Evolutionary conservation across 2,329 filamentous ascomycete genomes (phyloP).

Genomic region (Aureobasidium sp.): DNA sequence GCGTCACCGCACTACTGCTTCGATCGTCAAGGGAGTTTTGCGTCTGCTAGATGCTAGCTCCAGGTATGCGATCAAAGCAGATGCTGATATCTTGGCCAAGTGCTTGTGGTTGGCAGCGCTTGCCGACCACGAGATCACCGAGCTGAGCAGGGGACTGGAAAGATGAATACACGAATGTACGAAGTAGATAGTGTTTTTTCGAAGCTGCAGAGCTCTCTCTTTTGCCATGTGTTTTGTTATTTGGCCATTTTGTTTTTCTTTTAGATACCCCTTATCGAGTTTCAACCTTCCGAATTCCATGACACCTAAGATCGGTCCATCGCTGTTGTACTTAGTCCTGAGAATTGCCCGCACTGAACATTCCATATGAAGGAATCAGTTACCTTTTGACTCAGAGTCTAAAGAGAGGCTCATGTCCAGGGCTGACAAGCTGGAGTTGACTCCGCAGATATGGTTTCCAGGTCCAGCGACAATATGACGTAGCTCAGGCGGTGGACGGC

Average conservation of each 20-base stretch:
- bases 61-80: conserved; percentile 64
- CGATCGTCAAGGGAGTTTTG: conserved; percentile 71
- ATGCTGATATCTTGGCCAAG: conserved; percentile 69
- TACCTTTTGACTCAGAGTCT: too few relatives aligned
- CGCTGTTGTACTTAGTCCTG: too few relatives aligned
- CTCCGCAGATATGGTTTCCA: too few relatives aligned
- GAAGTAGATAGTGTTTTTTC: background rate
- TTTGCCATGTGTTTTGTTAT: background rate
- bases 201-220: background rate
- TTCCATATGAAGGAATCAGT: too few relatives aligned
- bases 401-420: too few relatives aligned
- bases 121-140: conserved; percentile 62
- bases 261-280: background rate
- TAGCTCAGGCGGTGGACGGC: too few relatives aligned
- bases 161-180: background rate
- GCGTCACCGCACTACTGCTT: conserved; percentile 66
- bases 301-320: too few relatives aligned
- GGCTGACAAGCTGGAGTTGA: too few relatives aligned
- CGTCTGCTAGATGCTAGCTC: conserved; percentile 73
- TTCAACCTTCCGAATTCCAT: background rate
- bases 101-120: conserved; percentile 82
- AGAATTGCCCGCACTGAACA: too few relatives aligned
- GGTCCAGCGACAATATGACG: too few relatives aligned
- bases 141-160: conserved; percentile 26
- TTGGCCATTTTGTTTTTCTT: background rate